These are phyloP conservation scores for Neurospora sp. DNA, from an alignment of 495 filamentous ascomycete genomes.

Conservation along the genomic window DNA sequence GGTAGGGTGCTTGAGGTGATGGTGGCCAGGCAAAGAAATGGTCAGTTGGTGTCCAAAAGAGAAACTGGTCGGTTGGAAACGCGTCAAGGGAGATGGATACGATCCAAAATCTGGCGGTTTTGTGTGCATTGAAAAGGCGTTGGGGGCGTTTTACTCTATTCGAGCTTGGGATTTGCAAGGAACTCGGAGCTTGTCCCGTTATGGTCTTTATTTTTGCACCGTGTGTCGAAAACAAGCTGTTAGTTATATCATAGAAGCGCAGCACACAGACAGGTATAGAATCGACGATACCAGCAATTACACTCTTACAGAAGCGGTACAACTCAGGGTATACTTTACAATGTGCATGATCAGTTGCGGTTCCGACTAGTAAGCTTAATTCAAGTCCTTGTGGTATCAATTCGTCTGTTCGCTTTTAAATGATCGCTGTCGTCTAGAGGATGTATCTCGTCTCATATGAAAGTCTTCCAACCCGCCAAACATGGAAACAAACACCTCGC, in stretches of 20 bases:
- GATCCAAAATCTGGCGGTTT: background rate
- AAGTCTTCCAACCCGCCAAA: background rate
- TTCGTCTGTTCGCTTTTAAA: background rate
- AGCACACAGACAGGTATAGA: background rate
- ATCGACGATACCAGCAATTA: background rate
- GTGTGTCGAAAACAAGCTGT: background rate
- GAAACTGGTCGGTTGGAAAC: background rate
- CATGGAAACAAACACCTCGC: background rate
- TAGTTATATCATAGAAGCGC: background rate
- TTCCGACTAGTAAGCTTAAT: background rate
- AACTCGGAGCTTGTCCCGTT: background rate
- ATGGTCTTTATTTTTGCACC: background rate
- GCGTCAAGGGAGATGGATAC: background rate
- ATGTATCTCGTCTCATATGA: background rate
- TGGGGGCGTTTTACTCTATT: background rate
- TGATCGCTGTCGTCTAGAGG: background rate
- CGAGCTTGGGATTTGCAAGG: background rate
- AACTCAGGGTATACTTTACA: too few relatives aligned
- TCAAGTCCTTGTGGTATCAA: background rate
- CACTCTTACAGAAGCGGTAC: background rate
- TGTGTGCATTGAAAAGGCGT: background rate
- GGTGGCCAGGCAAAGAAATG: background rate
- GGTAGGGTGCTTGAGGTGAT: constrained; percentile 1
- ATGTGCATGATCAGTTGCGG: background rate
- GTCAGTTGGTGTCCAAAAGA: background rate